A percentile compares a stretch with the other conserved stretches of the same genome.
Evolutionary conservation across 495 filamentous ascomycete species (phyloP).

Genomic region (Geoglossum glabrum): DNA sequence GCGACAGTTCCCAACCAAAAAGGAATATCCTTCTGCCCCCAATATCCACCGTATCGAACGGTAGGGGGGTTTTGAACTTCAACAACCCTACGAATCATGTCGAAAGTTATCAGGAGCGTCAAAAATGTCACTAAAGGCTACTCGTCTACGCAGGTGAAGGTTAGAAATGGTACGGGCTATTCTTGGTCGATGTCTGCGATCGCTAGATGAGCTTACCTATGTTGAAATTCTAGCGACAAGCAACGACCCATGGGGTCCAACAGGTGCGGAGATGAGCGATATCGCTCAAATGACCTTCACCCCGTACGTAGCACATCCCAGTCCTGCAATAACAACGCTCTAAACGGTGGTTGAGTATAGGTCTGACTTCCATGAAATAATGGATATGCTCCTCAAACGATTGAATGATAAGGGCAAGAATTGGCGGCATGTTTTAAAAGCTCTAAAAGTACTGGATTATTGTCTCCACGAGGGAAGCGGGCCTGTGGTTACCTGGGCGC

Average conservation of each 20-base stretch:
- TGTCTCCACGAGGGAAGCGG: conserved; percentile 95
- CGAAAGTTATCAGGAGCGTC: conserved; percentile 90
- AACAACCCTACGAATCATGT: conserved; percentile 35
- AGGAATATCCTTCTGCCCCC: neutral
- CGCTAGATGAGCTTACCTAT: conserved; percentile 5
- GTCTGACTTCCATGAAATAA: conserved; percentile 96
- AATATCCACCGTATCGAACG: neutral
- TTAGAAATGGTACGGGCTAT: conserved; percentile 75
- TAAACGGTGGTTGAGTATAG: conserved; percentile 22
- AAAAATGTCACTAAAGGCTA: conserved; percentile 99
- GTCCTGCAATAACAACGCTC: neutral
- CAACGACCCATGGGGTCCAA: conserved; percentile 98
- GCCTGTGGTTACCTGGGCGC: conserved; percentile 90
- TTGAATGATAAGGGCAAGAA: conserved; percentile 99
- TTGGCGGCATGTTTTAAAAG: conserved; percentile 97
- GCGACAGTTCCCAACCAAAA: neutral
- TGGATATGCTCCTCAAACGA: conserved; percentile 99
- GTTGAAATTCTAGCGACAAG: conserved; percentile 61
- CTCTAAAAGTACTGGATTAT: conserved; percentile 93
- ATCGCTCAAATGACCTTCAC: conserved; percentile 95
- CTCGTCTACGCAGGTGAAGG: conserved; percentile 91
- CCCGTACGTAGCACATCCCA: conserved; percentile 38
- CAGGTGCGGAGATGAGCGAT: conserved; percentile 96
- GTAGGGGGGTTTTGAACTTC: neutral
- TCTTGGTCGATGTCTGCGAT: conserved; percentile 3